These are phyloP conservation scores for Colletotrichum liriopes DNA, from an alignment of 2,329 filamentous ascomycete species.

Conservation along the genomic window DNA sequence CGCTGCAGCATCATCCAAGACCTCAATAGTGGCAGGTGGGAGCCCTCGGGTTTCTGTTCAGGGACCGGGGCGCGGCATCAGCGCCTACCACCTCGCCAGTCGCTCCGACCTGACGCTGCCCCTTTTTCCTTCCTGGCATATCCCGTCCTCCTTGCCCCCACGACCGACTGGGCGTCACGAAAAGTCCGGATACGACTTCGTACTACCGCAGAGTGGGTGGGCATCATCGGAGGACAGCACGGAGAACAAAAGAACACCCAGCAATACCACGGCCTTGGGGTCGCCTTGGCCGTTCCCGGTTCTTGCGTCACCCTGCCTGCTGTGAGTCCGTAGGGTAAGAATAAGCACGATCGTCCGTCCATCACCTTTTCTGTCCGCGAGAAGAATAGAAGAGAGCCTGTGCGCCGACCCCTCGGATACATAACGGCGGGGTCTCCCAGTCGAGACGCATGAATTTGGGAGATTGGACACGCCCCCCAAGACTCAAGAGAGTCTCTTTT, in stretches of 20 bases:
- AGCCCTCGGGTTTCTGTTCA: constrained; percentile 15
- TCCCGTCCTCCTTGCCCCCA: constrained; percentile 9
- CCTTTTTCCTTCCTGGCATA: constrained; percentile 9
- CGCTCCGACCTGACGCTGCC: neutral
- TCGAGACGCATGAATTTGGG: constrained; percentile 42
- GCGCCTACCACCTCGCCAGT: constrained; percentile 3
- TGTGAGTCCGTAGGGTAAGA: constrained; percentile 33
- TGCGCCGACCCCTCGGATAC: constrained; percentile 15
- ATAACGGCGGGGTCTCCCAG: constrained; percentile 36
- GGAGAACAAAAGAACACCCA: neutral
- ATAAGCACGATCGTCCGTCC: constrained; percentile 40
- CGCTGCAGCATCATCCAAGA: constrained; percentile 20
- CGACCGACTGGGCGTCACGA: neutral
- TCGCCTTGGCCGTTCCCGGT: constrained; percentile 9
- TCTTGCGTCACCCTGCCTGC: constrained; percentile 5
- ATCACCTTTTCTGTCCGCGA: constrained; percentile 12
- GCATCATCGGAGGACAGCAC: neutral
- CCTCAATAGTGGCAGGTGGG: constrained; percentile 15
- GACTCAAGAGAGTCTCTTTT: neutral
- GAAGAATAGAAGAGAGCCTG: constrained; percentile 4
- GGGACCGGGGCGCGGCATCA: constrained; percentile 13
- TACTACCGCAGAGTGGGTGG: neutral
- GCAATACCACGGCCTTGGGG: constrained; percentile 18
- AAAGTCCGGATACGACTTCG: constrained; percentile 32
- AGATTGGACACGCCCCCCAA: constrained; percentile 36